Evolutionary conservation across 352 stramenopile species (phyloP).

Genomic region (Phytopythium delawarense): DNA sequence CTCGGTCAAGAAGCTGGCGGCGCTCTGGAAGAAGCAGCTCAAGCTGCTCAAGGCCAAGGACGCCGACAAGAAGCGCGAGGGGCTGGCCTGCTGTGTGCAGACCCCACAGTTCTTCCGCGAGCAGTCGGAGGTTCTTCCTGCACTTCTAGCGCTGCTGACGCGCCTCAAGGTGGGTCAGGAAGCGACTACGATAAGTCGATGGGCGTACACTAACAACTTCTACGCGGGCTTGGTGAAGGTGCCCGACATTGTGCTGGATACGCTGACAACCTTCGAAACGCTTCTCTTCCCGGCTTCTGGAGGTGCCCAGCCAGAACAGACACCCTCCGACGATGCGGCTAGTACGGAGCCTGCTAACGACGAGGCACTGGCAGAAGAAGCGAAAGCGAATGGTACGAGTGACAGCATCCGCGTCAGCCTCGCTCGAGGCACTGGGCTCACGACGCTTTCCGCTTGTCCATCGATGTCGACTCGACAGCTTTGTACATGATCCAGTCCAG

Average conservation of each 20-base stretch:
- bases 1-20: slow-evolving; percentile 26
- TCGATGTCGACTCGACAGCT: slow-evolving; percentile 16
- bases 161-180: slow-evolving; percentile 41
- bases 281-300: slow-evolving; percentile 8
- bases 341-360: not conserved
- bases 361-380: not conserved
- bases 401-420: too few relatives aligned
- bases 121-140: slow-evolving; percentile 45
- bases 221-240: slow-evolving; percentile 10
- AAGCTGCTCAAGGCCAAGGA: slow-evolving; percentile 74
- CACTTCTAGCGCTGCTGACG: slow-evolving; percentile 44
- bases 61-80: slow-evolving; percentile 55
- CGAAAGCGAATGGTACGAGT: not conserved
- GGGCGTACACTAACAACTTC: not conserved
- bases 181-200: too few relatives aligned
- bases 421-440: not conserved
- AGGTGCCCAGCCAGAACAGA: not conserved
- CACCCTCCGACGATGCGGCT: not conserved
- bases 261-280: slow-evolving; percentile 20
- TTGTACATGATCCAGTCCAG: slow-evolving; percentile 39
- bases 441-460: not conserved
- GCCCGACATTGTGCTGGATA: slow-evolving; percentile 32
- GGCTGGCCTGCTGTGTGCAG: slow-evolving; percentile 39
- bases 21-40: slow-evolving; percentile 47
- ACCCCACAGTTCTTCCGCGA: slow-evolving; percentile 52